Conservation (phyloP, 805 yeast genomes). For the Candida coquimbonensis region DNA sequence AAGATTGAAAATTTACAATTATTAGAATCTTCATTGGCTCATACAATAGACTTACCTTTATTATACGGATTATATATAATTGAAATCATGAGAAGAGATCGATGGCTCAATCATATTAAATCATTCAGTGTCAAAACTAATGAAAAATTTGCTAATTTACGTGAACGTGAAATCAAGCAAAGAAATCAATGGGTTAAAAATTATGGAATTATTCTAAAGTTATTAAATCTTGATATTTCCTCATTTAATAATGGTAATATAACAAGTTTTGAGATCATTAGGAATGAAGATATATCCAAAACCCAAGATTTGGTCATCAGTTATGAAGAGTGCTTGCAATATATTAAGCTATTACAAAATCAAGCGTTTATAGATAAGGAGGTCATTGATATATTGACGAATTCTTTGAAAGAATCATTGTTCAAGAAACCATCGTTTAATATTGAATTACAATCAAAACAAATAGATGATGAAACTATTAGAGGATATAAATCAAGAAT, state of each 20-base stretch:
- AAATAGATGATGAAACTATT: slow-evolving; percentile 30
- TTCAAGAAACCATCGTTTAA: slow-evolving; percentile 19
- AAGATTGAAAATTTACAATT: slow-evolving; percentile 22
- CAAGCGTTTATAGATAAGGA: slow-evolving; percentile 27
- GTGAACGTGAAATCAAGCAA: slow-evolving; percentile 47
- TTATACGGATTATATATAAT: slow-evolving; percentile 63
- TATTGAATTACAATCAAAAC: neutral
- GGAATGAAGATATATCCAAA: slow-evolving; percentile 8
- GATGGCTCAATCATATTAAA: slow-evolving; percentile 39
- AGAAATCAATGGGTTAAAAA: slow-evolving; percentile 59
- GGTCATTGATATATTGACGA: slow-evolving; percentile 29
- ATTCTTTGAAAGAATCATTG: slow-evolving; percentile 30
- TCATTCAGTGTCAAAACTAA: slow-evolving; percentile 31
- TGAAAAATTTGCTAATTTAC: slow-evolving; percentile 51
- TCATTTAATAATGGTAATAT: slow-evolving; percentile 17
- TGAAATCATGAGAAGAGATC: slow-evolving; percentile 51
- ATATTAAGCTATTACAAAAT: slow-evolving; percentile 29
- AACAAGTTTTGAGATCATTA: slow-evolving; percentile 13
- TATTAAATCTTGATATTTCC: slow-evolving; percentile 22
- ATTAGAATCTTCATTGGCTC: slow-evolving; percentile 19
- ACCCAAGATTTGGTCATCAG: slow-evolving; percentile 2
- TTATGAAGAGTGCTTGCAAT: slow-evolving; percentile 27
- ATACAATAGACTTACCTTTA: slow-evolving; percentile 60
- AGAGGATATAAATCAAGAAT: slow-evolving; percentile 67
- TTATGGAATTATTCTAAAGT: slow-evolving; percentile 42